Base-by-base conservation (phyloP, 2,329 filamentous ascomycete genomes). In the Pezicula radicicola region DNA sequence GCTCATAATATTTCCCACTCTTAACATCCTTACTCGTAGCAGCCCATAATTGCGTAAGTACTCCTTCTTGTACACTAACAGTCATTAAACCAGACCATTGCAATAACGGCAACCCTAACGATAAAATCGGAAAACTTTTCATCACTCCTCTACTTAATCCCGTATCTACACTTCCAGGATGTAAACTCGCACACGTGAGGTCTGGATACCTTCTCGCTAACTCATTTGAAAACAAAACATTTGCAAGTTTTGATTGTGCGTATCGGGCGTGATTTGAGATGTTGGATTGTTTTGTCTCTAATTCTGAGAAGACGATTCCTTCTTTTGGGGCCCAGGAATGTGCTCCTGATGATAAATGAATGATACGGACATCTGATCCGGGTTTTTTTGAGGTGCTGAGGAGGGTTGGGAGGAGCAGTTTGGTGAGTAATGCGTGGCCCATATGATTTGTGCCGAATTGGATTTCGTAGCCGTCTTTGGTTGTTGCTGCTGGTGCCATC, bases 361-460 rank as follows among this genome's bases (percentile, higher is more conserved):
- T 45, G 19, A 54, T 40, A 1, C 51, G 42, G n/a, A 52, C 48
- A 27, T 56, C 52, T 12, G 48, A 37, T 10, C 39, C 44, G 0
- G 54, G 48, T 9, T 2, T 16, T 15, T 27, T 28, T 5, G 46
- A n/a, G 4, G 65, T 67, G 13, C 51, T 55, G 21, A 64, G 48
- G 2, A 72, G 53, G 5, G 58, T 57, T 13, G 67, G 68, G 3
- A 68, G 47, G n/a, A 75, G 59, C 3, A 67, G 63, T 51, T 68
- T 45, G 13, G 70, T 61, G n/a, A 78, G 64, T 3, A 73, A 66
- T 6, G 74, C 71, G 47, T 77, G 74, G 18, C 74, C 74, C 43
- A 78, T 57, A 59, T 77, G 72, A 51, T 79, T 79, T 3, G 68
- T 73, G 1, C 70, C 73, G 51, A 78, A 75, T 51, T 76, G 70